Conservation (phyloP, 768 basidiomycete genomes). For the Kwoniella heveanensis region DNA sequence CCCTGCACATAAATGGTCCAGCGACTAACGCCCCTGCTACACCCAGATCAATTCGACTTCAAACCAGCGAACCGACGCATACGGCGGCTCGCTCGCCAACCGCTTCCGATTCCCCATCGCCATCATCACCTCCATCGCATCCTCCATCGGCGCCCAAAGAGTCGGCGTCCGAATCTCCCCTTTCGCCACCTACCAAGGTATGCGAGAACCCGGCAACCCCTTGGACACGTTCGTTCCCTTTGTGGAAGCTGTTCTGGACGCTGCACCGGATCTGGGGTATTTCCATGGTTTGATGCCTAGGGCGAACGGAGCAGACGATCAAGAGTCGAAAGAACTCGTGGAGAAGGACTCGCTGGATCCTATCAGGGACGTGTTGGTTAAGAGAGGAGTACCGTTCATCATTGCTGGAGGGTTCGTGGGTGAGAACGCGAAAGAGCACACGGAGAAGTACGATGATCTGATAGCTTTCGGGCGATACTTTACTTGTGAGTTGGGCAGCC, state of each 20-base stretch:
- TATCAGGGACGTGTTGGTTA: neutral
- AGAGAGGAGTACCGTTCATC: neutral
- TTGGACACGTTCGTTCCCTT: constrained; percentile 2
- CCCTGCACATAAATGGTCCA: too few species aligned
- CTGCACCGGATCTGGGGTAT: constrained; percentile 11
- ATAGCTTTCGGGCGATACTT: constrained; percentile 19
- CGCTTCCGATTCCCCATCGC: constrained; percentile 64
- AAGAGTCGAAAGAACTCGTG: neutral
- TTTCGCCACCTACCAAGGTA: constrained; percentile 62
- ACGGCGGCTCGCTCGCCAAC: constrained; percentile 68
- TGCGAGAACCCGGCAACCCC: constrained; percentile 54
- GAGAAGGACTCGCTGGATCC: constrained; percentile 10
- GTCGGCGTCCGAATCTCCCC: constrained; percentile 65
- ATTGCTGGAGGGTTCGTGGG: constrained; percentile 15
- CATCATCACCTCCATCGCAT: constrained; percentile 61
- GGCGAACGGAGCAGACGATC: constrained; percentile 1
- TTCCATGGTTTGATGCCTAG: constrained; percentile 15
- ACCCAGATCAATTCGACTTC: constrained; percentile 61
- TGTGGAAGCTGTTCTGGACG: constrained; percentile 4
- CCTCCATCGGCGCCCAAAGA: constrained; percentile 62
- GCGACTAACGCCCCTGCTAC: constrained; percentile 56
- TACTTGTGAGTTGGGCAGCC: constrained; percentile 8
- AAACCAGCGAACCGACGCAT: constrained; percentile 66
- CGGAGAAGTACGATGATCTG: constrained; percentile 16
- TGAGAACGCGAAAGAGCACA: constrained; percentile 3